Base-by-base conservation (phyloP, 768 basidiomycete genomes). In the Scleroderma citrinum region DNA sequence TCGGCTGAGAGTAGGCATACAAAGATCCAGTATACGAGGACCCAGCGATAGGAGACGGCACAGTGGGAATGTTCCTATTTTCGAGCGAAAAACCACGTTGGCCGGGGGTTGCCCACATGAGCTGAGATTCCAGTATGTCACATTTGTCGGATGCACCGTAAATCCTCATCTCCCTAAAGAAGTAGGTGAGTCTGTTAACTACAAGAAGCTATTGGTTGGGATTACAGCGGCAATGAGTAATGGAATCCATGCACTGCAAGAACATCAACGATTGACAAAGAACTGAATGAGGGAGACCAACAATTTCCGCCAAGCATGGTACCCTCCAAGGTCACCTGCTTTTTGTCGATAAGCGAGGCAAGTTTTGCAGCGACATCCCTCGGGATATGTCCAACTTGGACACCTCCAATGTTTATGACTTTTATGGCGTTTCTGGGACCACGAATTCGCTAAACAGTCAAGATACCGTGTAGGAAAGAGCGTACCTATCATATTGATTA, bases 301-400 rank as follows among this genome's bases (percentile, higher is more conserved):
- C 85, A 52, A 56, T 90, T 91, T 46, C 87, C 88, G 47, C 85
- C 75, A 31, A 76, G 77, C 57, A 62, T 65, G 11, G 73, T 67
- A 17, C 90, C 92, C 69, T 93, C 92, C 3, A 88, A 78, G 0
- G 76, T 84, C 38, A 93, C 71, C 3, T 74, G 48, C 10, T 64
- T 66, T 38, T 68, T 66, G 61, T 94, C 92, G 44, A 93, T 76
- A 20, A 92, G 69, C 1, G 86, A 82, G 5, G 91, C 76, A 16
- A 93, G 70, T 56, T 77, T 76, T 0, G 62, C 46, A 0, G 80
- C 87, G 12, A 84, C 73, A 19, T 65, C 68, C 30, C 77, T 75
- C 2, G 87, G 83, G 20, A 93, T 61, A 66, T 93, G 92, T 2
- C 92, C 92, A 3, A 94, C 90, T 75, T 92, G 85, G 12, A 69